Conservation (phyloP, 148 eudicot species). For the Nepenthes mirabilis region DNA sequence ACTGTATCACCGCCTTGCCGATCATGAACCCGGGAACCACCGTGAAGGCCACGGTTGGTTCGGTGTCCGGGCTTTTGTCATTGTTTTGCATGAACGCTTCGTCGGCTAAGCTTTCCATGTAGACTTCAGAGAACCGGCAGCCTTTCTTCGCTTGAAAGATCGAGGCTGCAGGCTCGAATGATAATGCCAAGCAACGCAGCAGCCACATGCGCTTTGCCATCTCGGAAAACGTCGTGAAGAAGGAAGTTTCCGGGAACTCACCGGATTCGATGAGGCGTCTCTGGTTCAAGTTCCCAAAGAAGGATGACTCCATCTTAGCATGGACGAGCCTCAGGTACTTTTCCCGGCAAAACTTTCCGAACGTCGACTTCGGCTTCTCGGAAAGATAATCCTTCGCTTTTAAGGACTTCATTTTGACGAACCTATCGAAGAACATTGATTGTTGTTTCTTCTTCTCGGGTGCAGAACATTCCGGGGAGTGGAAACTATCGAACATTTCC, state of each 20-base stretch:
- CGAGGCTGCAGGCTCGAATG: conserved; percentile 44
- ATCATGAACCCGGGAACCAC: conserved; percentile 91
- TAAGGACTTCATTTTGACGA: conserved; percentile 40
- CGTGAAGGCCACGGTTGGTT: conserved; percentile 56
- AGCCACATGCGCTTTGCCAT: conserved; percentile 81
- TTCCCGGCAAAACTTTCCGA: conserved; percentile 51
- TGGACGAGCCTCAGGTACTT: conserved; percentile 62
- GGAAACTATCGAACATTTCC: conserved; percentile 77
- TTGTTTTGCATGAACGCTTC: conserved; percentile 33
- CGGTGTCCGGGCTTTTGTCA: conserved; percentile 11
- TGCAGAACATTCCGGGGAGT: conserved; percentile 19
- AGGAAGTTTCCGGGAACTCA: conserved; percentile 45
- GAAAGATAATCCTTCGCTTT: conserved; percentile 50
- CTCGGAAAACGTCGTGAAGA: conserved; percentile 46
- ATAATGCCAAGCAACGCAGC: conserved; percentile 62
- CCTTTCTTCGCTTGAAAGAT: conserved; percentile 48
- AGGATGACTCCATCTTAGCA: conserved; percentile 74
- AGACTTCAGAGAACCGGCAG: conserved; percentile 67
- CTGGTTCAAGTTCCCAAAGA: conserved; percentile 50
- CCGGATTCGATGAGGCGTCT: conserved; percentile 44
- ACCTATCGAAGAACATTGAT: conserved; percentile 48
- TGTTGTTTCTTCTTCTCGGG: conserved; percentile 24
- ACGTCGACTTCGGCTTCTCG: conserved; percentile 55
- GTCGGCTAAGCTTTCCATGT: conserved; percentile 78
- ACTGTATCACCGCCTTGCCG: conserved; percentile 59